These are phyloP conservation scores for Trametes meyenii DNA, from an alignment of 768 basidiomycete species.

Conservation along the genomic window DNA sequence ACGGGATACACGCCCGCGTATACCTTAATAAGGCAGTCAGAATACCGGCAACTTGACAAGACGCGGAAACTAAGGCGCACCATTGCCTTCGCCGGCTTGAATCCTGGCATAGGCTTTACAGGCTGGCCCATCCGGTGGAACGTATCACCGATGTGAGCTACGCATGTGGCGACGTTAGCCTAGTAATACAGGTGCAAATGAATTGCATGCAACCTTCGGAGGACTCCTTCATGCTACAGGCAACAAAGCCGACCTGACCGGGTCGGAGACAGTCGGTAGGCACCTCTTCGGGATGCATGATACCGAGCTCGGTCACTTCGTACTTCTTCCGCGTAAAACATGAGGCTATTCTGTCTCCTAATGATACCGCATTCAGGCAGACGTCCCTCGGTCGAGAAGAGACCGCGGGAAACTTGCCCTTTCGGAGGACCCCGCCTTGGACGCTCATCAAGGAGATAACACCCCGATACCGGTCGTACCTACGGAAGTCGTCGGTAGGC, in stretches of 20 bases:
- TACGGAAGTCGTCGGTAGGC: constrained; percentile 36
- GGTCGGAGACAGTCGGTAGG: constrained; percentile 66
- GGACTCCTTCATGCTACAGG: constrained; percentile 98
- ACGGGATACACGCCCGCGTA: constrained; percentile 95
- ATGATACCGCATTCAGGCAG: not conserved
- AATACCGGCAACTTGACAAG: not conserved
- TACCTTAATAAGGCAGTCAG: constrained; percentile 52
- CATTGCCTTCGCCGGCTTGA: constrained; percentile 94
- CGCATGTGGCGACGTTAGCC: not conserved
- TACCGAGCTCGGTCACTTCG: constrained; percentile 85
- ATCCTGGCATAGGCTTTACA: constrained; percentile 87
- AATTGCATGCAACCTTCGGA: constrained; percentile 67
- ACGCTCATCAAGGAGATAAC: constrained; percentile 91
- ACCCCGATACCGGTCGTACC: constrained; percentile 94
- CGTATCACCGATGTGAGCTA: constrained; percentile 95
- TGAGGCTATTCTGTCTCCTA: constrained; percentile 90
- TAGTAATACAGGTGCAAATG: not conserved
- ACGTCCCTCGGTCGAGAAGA: not conserved
- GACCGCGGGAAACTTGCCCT: constrained; percentile 52
- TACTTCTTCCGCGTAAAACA: constrained; percentile 86
- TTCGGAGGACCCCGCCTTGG: constrained; percentile 76
- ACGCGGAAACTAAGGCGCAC: constrained; percentile 42
- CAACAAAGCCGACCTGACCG: constrained; percentile 86
- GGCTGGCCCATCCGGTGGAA: constrained; percentile 71
- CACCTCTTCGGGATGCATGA: constrained; percentile 90